Evolutionary conservation across 371 early-diverging fungal species (phyloP).

Genomic region (Actinomortierella wolfii): DNA sequence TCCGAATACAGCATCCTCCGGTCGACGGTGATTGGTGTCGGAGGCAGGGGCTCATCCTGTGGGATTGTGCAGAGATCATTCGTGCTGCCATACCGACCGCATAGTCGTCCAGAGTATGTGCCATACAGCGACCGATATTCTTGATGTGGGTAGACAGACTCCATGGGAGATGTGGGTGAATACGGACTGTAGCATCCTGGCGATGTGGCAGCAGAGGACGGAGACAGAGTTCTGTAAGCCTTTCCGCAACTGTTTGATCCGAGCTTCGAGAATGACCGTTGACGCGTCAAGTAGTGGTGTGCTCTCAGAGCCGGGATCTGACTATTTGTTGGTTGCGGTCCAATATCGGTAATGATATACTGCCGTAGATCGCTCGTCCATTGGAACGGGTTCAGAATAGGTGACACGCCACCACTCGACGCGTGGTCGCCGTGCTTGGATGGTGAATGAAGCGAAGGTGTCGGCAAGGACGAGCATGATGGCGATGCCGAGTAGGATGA

Average conservation of each 20-base stretch:
- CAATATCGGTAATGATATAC: conserved; percentile 44
- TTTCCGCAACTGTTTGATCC: conserved; percentile 5
- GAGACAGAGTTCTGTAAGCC: neutral
- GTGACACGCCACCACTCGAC: conserved; percentile 6
- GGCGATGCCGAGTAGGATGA: neutral
- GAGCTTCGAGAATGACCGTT: conserved; percentile 25
- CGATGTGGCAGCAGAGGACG: neutral
- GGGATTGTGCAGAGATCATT: conserved; percentile 33
- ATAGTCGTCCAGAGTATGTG: no score
- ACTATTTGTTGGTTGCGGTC: conserved; percentile 41
- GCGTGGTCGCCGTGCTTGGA: neutral
- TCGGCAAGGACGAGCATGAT: neutral
- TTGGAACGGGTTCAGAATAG: conserved; percentile 18
- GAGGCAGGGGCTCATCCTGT: conserved; percentile 28
- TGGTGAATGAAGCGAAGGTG: neutral
- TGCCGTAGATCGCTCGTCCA: conserved; percentile 40
- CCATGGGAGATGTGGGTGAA: conserved; percentile 3
- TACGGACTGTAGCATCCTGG: neutral
- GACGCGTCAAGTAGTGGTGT: conserved; percentile 9
- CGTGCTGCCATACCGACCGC: conserved; percentile 8
- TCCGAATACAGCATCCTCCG: no score
- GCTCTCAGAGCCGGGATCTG: conserved; percentile 15
- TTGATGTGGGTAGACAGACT: neutral
- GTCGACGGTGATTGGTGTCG: conserved; percentile 5
- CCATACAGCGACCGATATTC: no score